These are phyloP conservation scores for Hepatocystis sp. DNA, from an alignment of 169 alveolate species.

Conservation along the genomic window DNA sequence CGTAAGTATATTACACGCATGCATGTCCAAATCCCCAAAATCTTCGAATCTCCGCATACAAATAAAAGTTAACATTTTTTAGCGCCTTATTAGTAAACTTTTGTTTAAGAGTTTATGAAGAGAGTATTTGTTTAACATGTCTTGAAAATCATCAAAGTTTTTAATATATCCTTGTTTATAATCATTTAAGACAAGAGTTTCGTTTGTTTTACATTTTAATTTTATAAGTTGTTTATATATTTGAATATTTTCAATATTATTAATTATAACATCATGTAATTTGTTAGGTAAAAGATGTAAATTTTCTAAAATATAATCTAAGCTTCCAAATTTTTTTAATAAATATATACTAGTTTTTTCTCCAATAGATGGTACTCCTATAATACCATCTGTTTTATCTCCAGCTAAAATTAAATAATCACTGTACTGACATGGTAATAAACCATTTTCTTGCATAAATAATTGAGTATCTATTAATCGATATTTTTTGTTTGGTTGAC, in stretches of 20 bases:
- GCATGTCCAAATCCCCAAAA: too few relatives aligned
- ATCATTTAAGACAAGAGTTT: constrained; percentile 30
- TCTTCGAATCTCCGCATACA: too few relatives aligned
- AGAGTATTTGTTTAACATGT: constrained; percentile 43
- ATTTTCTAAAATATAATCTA: constrained; percentile 67
- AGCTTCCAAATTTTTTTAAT: constrained; percentile 76
- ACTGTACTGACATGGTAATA: constrained; percentile 60
- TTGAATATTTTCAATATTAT: constrained; percentile 48
- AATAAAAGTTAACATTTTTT: too few relatives aligned
- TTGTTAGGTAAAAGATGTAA: constrained; percentile 32
- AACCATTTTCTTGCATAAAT: constrained; percentile 80
- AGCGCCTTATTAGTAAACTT: too few relatives aligned
- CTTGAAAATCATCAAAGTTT: constrained; percentile 38
- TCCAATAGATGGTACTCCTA: constrained; percentile 86
- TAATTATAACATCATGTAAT: constrained; percentile 22
- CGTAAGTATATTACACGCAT: too few relatives aligned
- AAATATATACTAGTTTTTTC: constrained; percentile 84
- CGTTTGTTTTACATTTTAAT: constrained; percentile 76
- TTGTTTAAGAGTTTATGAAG: constrained; percentile 44
- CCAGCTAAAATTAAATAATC: constrained; percentile 86
- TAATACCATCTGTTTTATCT: constrained; percentile 84
- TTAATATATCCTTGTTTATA: constrained; percentile 43
- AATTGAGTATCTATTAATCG: constrained; percentile 80
- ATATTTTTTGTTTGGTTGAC: constrained; percentile 84
- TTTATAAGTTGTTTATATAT: constrained; percentile 77